Conservation (phyloP, 1,284 basidiomycete species). For the Ceratobasidium sp. region DNA sequence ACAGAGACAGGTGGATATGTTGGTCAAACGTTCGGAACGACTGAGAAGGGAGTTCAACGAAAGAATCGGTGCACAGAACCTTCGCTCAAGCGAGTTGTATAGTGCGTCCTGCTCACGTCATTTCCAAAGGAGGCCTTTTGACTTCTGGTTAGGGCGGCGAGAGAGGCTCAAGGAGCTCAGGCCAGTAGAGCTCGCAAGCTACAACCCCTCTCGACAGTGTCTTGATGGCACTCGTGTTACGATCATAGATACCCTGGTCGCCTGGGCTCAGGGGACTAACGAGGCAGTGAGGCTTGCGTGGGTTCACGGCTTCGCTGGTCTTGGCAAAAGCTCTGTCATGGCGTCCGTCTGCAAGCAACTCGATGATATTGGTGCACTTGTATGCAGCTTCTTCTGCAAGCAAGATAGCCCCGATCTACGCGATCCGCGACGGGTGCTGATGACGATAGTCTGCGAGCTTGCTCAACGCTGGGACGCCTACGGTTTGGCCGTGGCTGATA, state of each 20-base stretch:
- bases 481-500: background rate
- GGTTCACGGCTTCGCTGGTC: conserved; percentile 16
- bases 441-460: conserved; percentile 25
- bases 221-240: background rate
- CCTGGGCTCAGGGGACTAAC: background rate
- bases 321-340: conserved; percentile 13
- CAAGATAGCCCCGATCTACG: too few relatives aligned
- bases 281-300: background rate
- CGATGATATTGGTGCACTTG: too few relatives aligned
- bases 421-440: too few relatives aligned
- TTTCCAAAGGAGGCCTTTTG: background rate
- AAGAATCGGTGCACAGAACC: too few relatives aligned
- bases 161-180: background rate
- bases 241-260: background rate
- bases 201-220: background rate
- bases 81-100: too few relatives aligned
- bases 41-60: too few relatives aligned
- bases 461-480: background rate
- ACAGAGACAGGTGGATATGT: too few relatives aligned
- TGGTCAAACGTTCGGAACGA: too few relatives aligned
- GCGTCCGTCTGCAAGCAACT: too few relatives aligned
- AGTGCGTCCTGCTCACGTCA: background rate
- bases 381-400: too few relatives aligned
- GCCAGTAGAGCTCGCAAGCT: background rate
- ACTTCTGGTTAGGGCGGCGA: too few relatives aligned